Percentiles rank a stretch among this genome's conserved stretches.
Evolutionary conservation across 2,329 filamentous ascomycete species (phyloP).

Genomic region (Xylariales sp.): DNA sequence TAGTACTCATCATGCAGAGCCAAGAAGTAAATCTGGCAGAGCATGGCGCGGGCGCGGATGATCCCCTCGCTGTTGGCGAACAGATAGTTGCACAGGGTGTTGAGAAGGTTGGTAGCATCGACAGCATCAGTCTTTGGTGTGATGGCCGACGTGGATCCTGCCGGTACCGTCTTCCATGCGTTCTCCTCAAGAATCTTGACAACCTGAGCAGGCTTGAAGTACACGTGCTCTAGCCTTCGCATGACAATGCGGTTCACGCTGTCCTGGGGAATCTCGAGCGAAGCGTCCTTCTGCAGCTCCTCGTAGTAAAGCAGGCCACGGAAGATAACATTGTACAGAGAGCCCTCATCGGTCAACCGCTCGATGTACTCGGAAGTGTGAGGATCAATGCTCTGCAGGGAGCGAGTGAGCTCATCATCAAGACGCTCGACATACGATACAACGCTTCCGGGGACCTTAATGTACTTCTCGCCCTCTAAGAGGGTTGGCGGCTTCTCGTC

Average conservation of each 20-base stretch:
- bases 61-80: slow-evolving; percentile 95
- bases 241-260: slow-evolving; percentile 89
- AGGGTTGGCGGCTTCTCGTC: slow-evolving; percentile 87
- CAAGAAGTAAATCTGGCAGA: slow-evolving; percentile 98
- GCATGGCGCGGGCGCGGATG: slow-evolving; percentile 91
- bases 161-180: slow-evolving; percentile 78
- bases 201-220: slow-evolving; percentile 97
- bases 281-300: slow-evolving; percentile 63
- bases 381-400: slow-evolving; percentile 95
- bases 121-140: slow-evolving; percentile 66
- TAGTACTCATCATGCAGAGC: slow-evolving; percentile 98
- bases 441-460: slow-evolving; percentile 89
- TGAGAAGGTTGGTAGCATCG: slow-evolving; percentile 73
- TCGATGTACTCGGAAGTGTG: slow-evolving; percentile 99
- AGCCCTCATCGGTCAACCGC: slow-evolving; percentile 82
- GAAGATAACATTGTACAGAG: slow-evolving; percentile 89
- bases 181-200: slow-evolving; percentile 92
- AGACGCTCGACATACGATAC: slow-evolving; percentile 93
- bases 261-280: slow-evolving; percentile 75
- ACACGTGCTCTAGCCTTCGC: slow-evolving; percentile 92
- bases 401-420: slow-evolving; percentile 94
- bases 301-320: slow-evolving; percentile 87
- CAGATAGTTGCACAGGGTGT: slow-evolving; percentile 88
- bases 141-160: slow-evolving; percentile 69
- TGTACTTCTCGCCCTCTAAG: slow-evolving; percentile 69